Percentiles rank a stretch among this genome's conserved stretches.
phyloP scores from a whole-genome alignment of 805 yeast genomes.

The Nakazawaea sp. region DNA sequence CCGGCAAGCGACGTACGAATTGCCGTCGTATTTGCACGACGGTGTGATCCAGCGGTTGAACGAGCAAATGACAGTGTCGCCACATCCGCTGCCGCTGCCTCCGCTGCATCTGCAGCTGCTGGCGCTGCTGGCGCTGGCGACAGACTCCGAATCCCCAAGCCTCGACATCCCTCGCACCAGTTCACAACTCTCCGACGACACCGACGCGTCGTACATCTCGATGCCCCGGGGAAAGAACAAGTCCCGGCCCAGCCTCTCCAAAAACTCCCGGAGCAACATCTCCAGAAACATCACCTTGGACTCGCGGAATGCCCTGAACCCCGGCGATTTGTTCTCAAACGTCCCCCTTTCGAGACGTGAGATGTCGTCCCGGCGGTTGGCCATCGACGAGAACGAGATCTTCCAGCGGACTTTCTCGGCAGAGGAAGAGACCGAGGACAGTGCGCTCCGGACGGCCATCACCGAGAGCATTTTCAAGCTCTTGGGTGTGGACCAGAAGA shows the following conservation, averaged over 20 bases:
- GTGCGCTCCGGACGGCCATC: conserved; percentile 53
- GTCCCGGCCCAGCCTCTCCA: background rate
- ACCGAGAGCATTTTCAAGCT: conserved; percentile 64
- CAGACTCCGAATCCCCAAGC: background rate
- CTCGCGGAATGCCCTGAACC: conserved; percentile 55
- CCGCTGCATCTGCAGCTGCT: too few species aligned
- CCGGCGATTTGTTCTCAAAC: conserved; percentile 80
- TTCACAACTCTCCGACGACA: background rate
- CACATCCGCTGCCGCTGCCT: background rate
- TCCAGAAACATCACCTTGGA: conserved; percentile 47
- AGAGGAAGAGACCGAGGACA: conserved; percentile 69
- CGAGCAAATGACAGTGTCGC: conserved; percentile 5
- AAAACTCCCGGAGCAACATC: background rate
- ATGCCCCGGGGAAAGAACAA: conserved; percentile 5
- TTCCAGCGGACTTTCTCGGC: conserved; percentile 39
- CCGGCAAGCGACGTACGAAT: conserved; percentile 31
- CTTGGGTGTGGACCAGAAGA: conserved; percentile 51
- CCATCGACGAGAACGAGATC: conserved; percentile 17
- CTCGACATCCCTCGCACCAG: background rate
- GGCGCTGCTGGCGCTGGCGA: background rate
- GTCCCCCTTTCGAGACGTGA: conserved; percentile 56
- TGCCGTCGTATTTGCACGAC: conserved; percentile 63
- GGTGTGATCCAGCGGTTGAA: conserved; percentile 41
- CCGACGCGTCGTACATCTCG: conserved; percentile 11
- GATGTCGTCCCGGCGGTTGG: conserved; percentile 11